Evolutionary conservation across 352 stramenopile genomes (phyloP).

Genomic region (Blastocystis sp.): DNA sequence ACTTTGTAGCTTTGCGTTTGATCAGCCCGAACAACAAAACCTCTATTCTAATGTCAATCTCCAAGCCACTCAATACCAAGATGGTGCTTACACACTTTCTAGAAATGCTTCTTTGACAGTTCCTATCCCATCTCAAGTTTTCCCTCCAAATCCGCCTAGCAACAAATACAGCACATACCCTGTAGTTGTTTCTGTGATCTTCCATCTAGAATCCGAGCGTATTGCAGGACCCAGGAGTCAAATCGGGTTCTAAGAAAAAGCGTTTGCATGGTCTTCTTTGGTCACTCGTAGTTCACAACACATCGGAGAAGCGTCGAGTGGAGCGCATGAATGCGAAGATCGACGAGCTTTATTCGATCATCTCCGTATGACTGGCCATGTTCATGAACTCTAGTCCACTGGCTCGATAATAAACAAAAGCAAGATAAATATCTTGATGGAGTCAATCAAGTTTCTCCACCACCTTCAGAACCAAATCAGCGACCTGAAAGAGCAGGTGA

Average conservation of each 20-base stretch:
- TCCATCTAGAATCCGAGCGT: too few relatives aligned
- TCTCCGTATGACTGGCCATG: not conserved
- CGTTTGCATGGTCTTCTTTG: not conserved
- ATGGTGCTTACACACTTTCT: too few relatives aligned
- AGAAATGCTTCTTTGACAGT: too few relatives aligned
- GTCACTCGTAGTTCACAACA: slow-evolving; percentile 30
- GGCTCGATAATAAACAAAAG: slow-evolving; percentile 58
- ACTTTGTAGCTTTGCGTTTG: too few relatives aligned
- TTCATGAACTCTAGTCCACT: not conserved
- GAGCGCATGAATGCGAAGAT: slow-evolving; percentile 51
- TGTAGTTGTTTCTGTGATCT: too few relatives aligned
- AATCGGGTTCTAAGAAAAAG: not conserved
- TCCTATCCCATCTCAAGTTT: too few relatives aligned
- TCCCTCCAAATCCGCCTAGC: too few relatives aligned
- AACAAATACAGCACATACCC: too few relatives aligned
- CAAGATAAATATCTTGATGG: slow-evolving; percentile 58
- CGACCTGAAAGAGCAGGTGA: not conserved
- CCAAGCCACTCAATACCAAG: too few relatives aligned
- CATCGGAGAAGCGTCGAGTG: slow-evolving; percentile 25
- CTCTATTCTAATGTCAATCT: too few relatives aligned
- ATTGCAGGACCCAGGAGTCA: not conserved
- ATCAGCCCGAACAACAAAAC: too few relatives aligned
- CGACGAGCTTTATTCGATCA: slow-evolving; percentile 48
- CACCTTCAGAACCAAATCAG: slow-evolving; percentile 26
- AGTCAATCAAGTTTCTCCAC: slow-evolving; percentile 38